These are phyloP conservation scores for Candida wancherniae DNA, from an alignment of 805 yeast genomes.

Conservation along the genomic window DNA sequence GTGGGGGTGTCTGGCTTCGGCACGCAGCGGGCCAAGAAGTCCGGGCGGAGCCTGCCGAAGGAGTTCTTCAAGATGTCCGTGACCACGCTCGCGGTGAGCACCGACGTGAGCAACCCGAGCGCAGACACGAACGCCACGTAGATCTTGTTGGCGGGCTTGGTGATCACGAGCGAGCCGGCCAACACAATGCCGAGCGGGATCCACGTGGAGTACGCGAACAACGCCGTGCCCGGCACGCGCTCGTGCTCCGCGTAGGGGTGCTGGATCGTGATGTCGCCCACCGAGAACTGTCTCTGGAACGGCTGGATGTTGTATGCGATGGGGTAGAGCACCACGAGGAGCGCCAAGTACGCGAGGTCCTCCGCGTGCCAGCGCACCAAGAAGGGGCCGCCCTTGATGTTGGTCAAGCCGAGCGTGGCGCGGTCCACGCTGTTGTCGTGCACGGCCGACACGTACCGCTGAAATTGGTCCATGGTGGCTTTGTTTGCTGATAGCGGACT, in stretches of 20 bases:
- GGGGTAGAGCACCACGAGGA: slow-evolving; percentile 21
- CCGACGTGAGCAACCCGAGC: slow-evolving; percentile 60
- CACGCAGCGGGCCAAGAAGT: slow-evolving; percentile 77
- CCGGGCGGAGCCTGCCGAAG: slow-evolving; percentile 91
- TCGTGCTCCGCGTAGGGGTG: slow-evolving; percentile 80
- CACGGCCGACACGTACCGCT: slow-evolving; percentile 17
- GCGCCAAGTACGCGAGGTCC: slow-evolving; percentile 19
- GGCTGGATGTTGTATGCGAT: slow-evolving; percentile 41
- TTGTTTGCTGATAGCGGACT: neutral
- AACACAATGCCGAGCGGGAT: slow-evolving; percentile 45
- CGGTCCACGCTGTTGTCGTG: slow-evolving; percentile 21
- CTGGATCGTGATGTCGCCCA: slow-evolving; percentile 70
- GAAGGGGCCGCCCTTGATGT: slow-evolving; percentile 7
- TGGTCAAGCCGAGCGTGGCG: slow-evolving; percentile 18
- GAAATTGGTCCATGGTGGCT: slow-evolving; percentile 9
- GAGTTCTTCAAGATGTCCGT: slow-evolving; percentile 76
- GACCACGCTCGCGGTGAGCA: slow-evolving; percentile 54
- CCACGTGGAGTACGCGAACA: slow-evolving; percentile 50
- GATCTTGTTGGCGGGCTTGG: slow-evolving; percentile 49
- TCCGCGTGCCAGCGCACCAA: slow-evolving; percentile 16
- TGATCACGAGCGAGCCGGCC: slow-evolving; percentile 31
- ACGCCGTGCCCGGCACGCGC: slow-evolving; percentile 54
- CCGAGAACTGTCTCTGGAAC: slow-evolving; percentile 69
- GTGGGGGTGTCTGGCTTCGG: slow-evolving; percentile 58
- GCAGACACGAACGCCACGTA: slow-evolving; percentile 61